Evolutionary conservation across 345 rosid species (phyloP).

Genomic region (Turritis glabra): DNA sequence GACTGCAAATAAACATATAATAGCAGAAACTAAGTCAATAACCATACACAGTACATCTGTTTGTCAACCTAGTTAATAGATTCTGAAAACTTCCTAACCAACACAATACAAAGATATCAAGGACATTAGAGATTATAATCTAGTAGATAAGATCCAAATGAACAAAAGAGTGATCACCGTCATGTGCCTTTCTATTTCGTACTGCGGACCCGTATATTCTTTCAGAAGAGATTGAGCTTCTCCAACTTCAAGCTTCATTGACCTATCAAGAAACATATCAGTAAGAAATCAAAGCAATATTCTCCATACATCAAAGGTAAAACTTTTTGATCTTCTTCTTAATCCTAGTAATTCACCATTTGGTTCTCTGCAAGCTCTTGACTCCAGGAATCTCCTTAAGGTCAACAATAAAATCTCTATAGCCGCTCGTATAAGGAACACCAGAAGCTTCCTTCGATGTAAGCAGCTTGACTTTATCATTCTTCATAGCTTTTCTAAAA

Average conservation of each 20-base stretch:
- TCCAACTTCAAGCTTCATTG: conserved; percentile 61
- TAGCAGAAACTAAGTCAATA: conserved; percentile 24
- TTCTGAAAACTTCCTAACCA: neutral
- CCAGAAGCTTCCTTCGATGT: conserved; percentile 61
- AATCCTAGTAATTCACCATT: conserved; percentile 54
- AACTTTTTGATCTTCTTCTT: neutral
- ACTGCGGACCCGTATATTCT: conserved; percentile 67
- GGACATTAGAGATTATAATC: conserved; percentile 8
- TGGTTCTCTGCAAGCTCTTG: conserved; percentile 81
- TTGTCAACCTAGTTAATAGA: conserved; percentile 1
- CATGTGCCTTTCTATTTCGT: conserved; percentile 73
- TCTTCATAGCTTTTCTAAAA: conserved; percentile 63
- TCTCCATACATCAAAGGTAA: neutral
- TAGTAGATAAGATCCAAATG: conserved; percentile 17
- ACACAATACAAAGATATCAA: conserved; percentile 1
- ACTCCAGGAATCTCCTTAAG: conserved; percentile 87
- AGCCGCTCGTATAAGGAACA: conserved; percentile 32
- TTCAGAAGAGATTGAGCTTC: conserved; percentile 64
- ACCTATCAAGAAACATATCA: conserved; percentile 50
- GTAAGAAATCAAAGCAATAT: neutral
- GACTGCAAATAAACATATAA: conserved; percentile 52
- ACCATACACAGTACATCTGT: neutral
- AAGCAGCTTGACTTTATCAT: conserved; percentile 66
- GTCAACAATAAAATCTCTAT: conserved; percentile 68
- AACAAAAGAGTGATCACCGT: conserved; percentile 55